Percentiles rank a stretch among this genome's conserved stretches.
Conservation (phyloP, 2,329 filamentous ascomycete genomes). For the Talaromyces piceae region DNA sequence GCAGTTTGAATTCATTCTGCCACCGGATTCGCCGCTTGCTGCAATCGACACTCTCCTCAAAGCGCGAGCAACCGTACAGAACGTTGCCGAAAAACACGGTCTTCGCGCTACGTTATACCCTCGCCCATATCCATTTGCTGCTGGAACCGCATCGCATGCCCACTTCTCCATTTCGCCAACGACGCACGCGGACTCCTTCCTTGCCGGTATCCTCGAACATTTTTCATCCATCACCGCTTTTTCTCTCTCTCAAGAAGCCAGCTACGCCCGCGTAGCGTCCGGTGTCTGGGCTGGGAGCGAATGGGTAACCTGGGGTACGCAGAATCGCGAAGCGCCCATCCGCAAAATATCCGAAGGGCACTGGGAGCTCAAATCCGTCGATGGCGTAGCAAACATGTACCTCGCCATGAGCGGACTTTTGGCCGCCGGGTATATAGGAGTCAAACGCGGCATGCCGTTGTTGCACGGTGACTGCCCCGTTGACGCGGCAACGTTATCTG, state of each 20-base stretch:
- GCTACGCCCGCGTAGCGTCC: constrained; percentile 62
- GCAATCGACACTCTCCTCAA: constrained; percentile 67
- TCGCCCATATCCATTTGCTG: constrained; percentile 52
- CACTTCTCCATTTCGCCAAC: constrained; percentile 56
- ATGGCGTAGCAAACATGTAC: constrained; percentile 74
- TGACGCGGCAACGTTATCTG: constrained; percentile 27
- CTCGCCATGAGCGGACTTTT: constrained; percentile 58
- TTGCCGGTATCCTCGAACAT: constrained; percentile 62
- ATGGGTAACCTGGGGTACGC: constrained; percentile 72
- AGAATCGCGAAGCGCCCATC: constrained; percentile 70
- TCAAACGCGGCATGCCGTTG: constrained; percentile 28
- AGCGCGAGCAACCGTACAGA: constrained; percentile 60
- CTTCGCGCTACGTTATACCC: constrained; percentile 67
- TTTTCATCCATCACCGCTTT: constrained; percentile 62
- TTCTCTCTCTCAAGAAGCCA: constrained; percentile 56
- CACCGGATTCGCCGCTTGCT: constrained; percentile 53
- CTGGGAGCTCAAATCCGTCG: constrained; percentile 74
- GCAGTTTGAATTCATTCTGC: constrained; percentile 71
- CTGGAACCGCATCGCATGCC: constrained; percentile 61
- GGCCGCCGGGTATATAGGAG: constrained; percentile 51
- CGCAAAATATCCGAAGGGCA: constrained; percentile 59
- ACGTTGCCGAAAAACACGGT: constrained; percentile 54
- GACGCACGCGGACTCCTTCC: constrained; percentile 53
- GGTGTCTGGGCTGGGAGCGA: constrained; percentile 71
- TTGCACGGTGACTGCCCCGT: constrained; percentile 28